Conservation (phyloP, 768 basidiomycete genomes). For the Lenzites betulinus region DNA sequence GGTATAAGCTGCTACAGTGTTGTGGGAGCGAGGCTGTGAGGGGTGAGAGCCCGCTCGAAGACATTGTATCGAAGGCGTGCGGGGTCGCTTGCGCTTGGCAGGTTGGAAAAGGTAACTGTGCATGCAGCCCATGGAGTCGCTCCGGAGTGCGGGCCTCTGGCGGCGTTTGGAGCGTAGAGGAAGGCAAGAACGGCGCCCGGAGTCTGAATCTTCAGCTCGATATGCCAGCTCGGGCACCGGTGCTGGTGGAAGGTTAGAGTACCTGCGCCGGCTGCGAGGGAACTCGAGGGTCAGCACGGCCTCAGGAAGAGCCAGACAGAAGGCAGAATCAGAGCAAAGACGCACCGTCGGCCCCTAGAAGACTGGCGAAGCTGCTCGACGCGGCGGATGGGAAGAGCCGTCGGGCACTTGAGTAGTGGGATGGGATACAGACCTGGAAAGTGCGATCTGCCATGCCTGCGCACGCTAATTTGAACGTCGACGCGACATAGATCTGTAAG, state of each 20-base stretch:
- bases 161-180: conserved; percentile 1
- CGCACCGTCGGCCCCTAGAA: conserved; percentile 1
- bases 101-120: conserved; percentile 1
- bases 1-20: not conserved
- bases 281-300: not conserved
- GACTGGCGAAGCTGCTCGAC: not conserved
- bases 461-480: no score
- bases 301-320: not conserved
- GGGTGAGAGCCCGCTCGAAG: conserved; percentile 9
- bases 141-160: conserved; percentile 14
- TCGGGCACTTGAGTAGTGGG: conserved; percentile 1
- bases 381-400: not conserved
- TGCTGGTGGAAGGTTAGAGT: not conserved
- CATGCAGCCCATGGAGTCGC: conserved; percentile 12
- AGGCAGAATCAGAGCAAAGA: not conserved
- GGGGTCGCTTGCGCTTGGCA: conserved; percentile 15
- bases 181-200: conserved; percentile 12
- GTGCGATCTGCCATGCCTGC: not conserved
- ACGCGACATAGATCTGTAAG: not conserved
- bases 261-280: not conserved
- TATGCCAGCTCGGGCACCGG: not conserved
- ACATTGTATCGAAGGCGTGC: not conserved
- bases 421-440: not conserved
- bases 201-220: conserved; percentile 2
- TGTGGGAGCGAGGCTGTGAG: conserved; percentile 21